Evolutionary conservation across 805 yeast genomes (phyloP), one percentile per base, ranked within the genome.

Genomic region (Kuraishia floccosa): DNA sequence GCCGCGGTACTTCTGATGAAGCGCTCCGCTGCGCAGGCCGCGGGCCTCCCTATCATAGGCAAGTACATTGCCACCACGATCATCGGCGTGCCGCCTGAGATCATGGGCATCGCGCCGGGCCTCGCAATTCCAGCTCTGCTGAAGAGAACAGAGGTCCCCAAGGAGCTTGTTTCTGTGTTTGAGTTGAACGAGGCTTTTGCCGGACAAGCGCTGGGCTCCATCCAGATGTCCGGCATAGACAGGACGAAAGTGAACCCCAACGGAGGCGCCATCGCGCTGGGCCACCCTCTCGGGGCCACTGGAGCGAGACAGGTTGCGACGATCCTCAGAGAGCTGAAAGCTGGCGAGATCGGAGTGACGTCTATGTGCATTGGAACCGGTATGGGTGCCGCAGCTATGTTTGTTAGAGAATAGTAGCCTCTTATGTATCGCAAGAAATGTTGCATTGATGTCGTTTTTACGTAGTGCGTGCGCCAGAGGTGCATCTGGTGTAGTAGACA

Each of bases 361-460:
- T 80, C 94, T 40, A 89, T 89, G 97, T 89, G 97, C 64, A 77
- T 89, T 41, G 97, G 97, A 47, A 85, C 96, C 22, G 97, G 97
- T 45, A 89, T 87, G 94, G 97, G 97, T 41, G 96, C 96, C 21
- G 97, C 97, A 29, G 80, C 89, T 10, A 64, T 87, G 27, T 68
- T 89, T 44, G 68, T 84, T 27, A 79, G 69, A 47, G 97, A 89
- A 63, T 85, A 65, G n/a, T n/a, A n/a, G n/a, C n/a, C n/a, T n/a
- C n/a, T n/a, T n/a, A n/a, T n/a, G n/a, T n/a, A n/a, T n/a, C n/a
- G n/a, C n/a, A n/a, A n/a, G n/a, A n/a, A n/a, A n/a, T n/a, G n/a
- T n/a, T n/a, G n/a, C n/a, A 24, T 24, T 5, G n/a, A 4, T 8
- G 5, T 10, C 5, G 25, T 24, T 5, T 24, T 5, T 12, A 16